Evolutionary conservation across 2,329 filamentous ascomycete genomes (phyloP), one percentile per base, ranked within the genome.

Genomic region (Apiospora aurea): DNA sequence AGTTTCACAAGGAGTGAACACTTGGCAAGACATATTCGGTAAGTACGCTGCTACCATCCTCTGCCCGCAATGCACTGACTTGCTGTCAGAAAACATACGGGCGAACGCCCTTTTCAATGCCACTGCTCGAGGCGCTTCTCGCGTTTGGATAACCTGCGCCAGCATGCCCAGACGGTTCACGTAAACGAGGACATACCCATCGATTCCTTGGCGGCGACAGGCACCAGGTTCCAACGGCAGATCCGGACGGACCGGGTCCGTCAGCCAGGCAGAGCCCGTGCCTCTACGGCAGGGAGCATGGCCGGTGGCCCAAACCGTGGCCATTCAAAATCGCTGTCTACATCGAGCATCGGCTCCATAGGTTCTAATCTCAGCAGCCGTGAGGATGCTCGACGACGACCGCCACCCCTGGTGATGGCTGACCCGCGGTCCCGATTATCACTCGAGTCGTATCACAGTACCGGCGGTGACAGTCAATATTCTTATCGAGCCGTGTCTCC

Each of bases 1-100:
- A 98, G 95, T 82, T 99, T 99, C 80, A 98, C 96, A 0, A 88
- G 96, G 74, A 98, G 96, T 79, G 96, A 99, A 81, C 96, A 99
- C 85, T 83, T 99, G 73, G 96, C 96, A 21, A 90, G 96, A 69
- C 96, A 99, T 79, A 98, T 99, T 77, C 91, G 95, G 92, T 95
- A 88, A 74, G 85, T 81, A 71, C 71, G 67, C 29, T 47, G 77
- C 71, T 34, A 13, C 16, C 26, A 38, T 41, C 16, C 21, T 16
- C 26, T 70, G 11, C 18, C n/a, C 64, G 13, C 67, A 64, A 43
- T 68, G 73, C 72, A 73, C 76, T 80, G 75, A 81, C 75, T 70
- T 75, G 69, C 67, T 21, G 69, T 24, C 74, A 96, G 95, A 78
- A 98, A 98, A 89, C 96, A 99, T 79, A 99, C 96, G 0, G 96